A percentile compares a stretch with the other conserved stretches of the same genome.
These are phyloP conservation scores for Neobulgaria alba DNA, from an alignment of 2,329 filamentous ascomycete genomes.

Conservation along the genomic window DNA sequence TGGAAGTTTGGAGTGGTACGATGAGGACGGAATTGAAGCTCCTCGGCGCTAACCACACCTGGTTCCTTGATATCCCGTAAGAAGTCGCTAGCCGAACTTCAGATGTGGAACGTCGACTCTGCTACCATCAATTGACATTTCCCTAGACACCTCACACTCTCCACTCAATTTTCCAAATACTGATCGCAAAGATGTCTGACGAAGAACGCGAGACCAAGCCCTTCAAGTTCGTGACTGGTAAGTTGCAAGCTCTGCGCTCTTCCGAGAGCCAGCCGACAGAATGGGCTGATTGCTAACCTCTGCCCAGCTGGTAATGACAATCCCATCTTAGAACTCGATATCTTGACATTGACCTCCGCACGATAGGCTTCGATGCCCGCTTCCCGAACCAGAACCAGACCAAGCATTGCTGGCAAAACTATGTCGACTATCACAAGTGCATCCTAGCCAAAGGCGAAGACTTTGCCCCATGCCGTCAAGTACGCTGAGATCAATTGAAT, in stretches of 20 bases:
- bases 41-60: background rate
- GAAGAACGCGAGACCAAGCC: slow-evolving; percentile 91
- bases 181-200: slow-evolving; percentile 74
- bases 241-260: slow-evolving; percentile 31
- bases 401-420: slow-evolving; percentile 99
- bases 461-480: slow-evolving; percentile 94
- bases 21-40: slow-evolving; percentile 1
- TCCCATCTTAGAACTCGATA: slow-evolving; percentile 5
- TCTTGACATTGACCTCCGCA: slow-evolving; percentile 14
- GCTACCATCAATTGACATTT: slow-evolving; percentile 25
- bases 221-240: slow-evolving; percentile 99
- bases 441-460: slow-evolving; percentile 97
- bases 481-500: slow-evolving; percentile 37
- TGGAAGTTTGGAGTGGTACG: background rate
- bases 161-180: slow-evolving; percentile 26
- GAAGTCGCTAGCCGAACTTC: slow-evolving; percentile 8
- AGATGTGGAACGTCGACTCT: slow-evolving; percentile 19
- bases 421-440: slow-evolving; percentile 99
- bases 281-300: slow-evolving; percentile 33
- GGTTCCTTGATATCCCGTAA: background rate
- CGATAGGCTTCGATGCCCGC: slow-evolving; percentile 89
- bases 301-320: slow-evolving; percentile 38
- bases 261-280: slow-evolving; percentile 8
- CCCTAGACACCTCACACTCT: slow-evolving; percentile 21
- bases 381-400: slow-evolving; percentile 98